A percentile compares a stretch with the other conserved stretches of the same genome.
Evolutionary conservation across 805 yeast species (phyloP).

Genomic region (Nakazawaea molendinolei): DNA sequence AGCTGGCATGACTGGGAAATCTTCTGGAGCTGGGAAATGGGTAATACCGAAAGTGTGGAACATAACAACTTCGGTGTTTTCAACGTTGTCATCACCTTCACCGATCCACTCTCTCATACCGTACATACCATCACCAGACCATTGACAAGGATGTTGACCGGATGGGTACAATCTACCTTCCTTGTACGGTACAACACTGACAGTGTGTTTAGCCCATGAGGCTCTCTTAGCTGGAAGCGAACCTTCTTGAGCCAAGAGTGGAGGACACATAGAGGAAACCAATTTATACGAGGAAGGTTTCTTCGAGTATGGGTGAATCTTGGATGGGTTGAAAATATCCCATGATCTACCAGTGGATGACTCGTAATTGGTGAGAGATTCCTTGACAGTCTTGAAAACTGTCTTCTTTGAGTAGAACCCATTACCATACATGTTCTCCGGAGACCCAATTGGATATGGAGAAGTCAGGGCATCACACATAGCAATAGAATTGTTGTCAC

Average conservation of each 20-base stretch:
- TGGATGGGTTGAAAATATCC: constrained; percentile 58
- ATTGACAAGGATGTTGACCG: constrained; percentile 55
- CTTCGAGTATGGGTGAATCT: constrained; percentile 50
- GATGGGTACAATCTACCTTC: constrained; percentile 64
- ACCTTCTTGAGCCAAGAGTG: constrained; percentile 55
- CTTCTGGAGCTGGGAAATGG: constrained; percentile 72
- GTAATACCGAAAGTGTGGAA: constrained; percentile 71
- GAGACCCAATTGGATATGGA: constrained; percentile 45
- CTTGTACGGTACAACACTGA: constrained; percentile 55
- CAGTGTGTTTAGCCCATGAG: constrained; percentile 55
- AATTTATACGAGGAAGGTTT: constrained; percentile 61
- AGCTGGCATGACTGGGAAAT: constrained; percentile 72
- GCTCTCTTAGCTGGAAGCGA: constrained; percentile 64
- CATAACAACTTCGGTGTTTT: constrained; percentile 53
- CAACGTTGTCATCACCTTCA: constrained; percentile 40
- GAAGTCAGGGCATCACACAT: constrained; percentile 48
- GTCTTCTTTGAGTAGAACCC: constrained; percentile 53
- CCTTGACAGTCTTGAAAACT: constrained; percentile 49
- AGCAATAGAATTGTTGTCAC: constrained; percentile 58
- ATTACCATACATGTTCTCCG: constrained; percentile 57
- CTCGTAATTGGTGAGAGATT: constrained; percentile 46
- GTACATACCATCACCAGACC: constrained; percentile 46
- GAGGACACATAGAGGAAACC: constrained; percentile 57
- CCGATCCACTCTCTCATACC: constrained; percentile 54
- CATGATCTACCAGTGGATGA: constrained; percentile 52